Evolutionary conservation across 345 rosid genomes (phyloP), one percentile per base, ranked within the genome.

Genomic region (Psidium friedrichsthalianum): DNA sequence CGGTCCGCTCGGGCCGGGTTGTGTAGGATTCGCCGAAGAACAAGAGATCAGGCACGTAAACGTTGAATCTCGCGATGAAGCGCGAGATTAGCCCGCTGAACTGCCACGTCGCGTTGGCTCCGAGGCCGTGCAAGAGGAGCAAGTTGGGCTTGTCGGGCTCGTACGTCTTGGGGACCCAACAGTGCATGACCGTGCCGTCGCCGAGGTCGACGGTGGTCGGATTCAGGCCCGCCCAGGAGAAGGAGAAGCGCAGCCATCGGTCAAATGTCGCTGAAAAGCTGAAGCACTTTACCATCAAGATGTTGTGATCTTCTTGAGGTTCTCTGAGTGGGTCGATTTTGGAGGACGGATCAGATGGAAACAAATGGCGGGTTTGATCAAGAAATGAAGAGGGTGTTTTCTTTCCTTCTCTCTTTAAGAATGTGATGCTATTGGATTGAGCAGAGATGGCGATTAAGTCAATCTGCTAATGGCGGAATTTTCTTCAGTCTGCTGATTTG

Each of bases 241-340:
- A 94, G 24, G 93, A 90, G 84, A 86, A 84, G 16, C 93, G 93
- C 89, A 88, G 88, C 74, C 92, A 82, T 94, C 93, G 91, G 82
- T 95, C 94, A 5, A 92, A 80, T 10, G 92, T 90, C 2, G 94
- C 92, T 9, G 95, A 92, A 88, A 94, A 95, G 92, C 98, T 94
- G 87, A 93, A 91, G 87, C 90, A 88, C 87, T 88, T 91, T 16
- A 88, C 51, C 91, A 93, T 53, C 29, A 10, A 57, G 14, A 10
- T 10, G n/a, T 25, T 11, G 61, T 57, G 24, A 12, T 57, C 29
- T 24, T 57, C 61, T 57, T 10, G 61, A 57, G 61, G 61, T 57
- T 57, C n/a, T 57, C 61, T 11, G 61, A 25, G 61, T 24, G 14
- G 27, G 11, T 57, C 61, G 29, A 29, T 5, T 57, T 24, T 57